Evolutionary conservation across 108 stramenopile species (phyloP).

Genomic region (Pseudonitzschia pungens): DNA sequence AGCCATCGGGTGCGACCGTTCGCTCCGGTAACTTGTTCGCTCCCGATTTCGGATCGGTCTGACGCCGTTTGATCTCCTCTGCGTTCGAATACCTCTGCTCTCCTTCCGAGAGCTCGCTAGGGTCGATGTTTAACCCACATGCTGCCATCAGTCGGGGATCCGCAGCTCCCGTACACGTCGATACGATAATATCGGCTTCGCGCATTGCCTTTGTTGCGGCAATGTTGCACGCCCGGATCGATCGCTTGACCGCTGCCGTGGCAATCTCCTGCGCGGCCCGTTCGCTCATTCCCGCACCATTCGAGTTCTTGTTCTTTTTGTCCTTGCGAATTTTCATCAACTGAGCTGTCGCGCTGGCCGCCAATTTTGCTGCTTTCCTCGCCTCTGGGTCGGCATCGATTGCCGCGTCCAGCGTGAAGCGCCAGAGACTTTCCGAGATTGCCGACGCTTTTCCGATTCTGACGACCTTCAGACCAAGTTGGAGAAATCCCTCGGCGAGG

Average conservation of each 20-base stretch:
- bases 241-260: constrained; percentile 79
- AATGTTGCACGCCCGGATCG: constrained; percentile 76
- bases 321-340: constrained; percentile 38
- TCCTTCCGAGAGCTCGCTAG: constrained; percentile 38
- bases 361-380: constrained; percentile 66
- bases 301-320: constrained; percentile 37
- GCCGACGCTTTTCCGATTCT: constrained; percentile 84
- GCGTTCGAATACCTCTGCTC: constrained; percentile 12
- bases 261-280: constrained; percentile 66
- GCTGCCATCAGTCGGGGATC: constrained; percentile 93
- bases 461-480: constrained; percentile 79
- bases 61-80: not conserved
- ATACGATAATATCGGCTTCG: constrained; percentile 95
- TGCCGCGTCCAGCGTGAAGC: constrained; percentile 74
- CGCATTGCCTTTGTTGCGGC: constrained; percentile 86
- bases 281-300: constrained; percentile 41
- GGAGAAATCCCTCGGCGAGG: constrained; percentile 64
- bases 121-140: constrained; percentile 65
- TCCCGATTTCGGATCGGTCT: constrained; percentile 6
- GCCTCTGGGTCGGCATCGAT: constrained; percentile 74
- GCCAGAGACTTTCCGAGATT: constrained; percentile 69
- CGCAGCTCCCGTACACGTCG: constrained; percentile 94
- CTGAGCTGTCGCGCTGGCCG: constrained; percentile 63
- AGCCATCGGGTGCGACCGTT: constrained; percentile 63
- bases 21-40: constrained; percentile 31